Evolutionary conservation across 2,329 filamentous ascomycete species (phyloP), one percentile per base, ranked within the genome.

Genomic region (Orbilia quercus): DNA sequence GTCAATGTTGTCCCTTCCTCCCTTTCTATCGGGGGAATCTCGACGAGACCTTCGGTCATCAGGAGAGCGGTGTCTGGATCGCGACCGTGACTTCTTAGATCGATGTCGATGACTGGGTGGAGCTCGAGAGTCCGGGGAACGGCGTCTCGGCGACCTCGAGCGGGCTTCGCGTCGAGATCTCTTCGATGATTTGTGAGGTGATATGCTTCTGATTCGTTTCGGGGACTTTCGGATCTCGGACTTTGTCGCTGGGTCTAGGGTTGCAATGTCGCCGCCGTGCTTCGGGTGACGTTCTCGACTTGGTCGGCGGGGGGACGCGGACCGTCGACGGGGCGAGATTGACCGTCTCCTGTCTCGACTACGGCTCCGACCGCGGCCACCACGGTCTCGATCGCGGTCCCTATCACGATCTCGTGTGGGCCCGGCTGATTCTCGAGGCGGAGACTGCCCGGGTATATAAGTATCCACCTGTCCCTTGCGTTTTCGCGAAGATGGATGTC

Each of bases 401-500:
- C 67, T 31, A 9, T 64, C 59, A 22, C 57, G 47, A 11, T 72
- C 67, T 59, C 67, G 50, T 31, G 58, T 7, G 11, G 60, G 60
- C 6, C 48, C 48, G 16, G 60, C 54, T 12, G 28, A 45, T 16
- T 64, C 60, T 51, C 48, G 38, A n/a, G 50, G 34, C 7, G 67
- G 55, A n/a, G 59, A 59, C 18, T 63, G 58, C 3, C 58, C 59
- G 14, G 67, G 67, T 23, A 72, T 72, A 16, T 72, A 72, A 16
- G 67, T 72, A 38, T 72, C 67, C n/a, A 65, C 67, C 5, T 53
- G 50, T 5, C 36, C 53, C 20, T 72, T 72, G 18, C 67, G 51
- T 38, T 72, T 72, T 25, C 67, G 58, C 9, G 65, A 34, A 23
- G 47, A 54, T 16, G 58, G 51, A 25, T 72, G 58, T n/a, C 67